Conservation (phyloP, 1,284 basidiomycete species). For the Porodaedalea pini region DNA sequence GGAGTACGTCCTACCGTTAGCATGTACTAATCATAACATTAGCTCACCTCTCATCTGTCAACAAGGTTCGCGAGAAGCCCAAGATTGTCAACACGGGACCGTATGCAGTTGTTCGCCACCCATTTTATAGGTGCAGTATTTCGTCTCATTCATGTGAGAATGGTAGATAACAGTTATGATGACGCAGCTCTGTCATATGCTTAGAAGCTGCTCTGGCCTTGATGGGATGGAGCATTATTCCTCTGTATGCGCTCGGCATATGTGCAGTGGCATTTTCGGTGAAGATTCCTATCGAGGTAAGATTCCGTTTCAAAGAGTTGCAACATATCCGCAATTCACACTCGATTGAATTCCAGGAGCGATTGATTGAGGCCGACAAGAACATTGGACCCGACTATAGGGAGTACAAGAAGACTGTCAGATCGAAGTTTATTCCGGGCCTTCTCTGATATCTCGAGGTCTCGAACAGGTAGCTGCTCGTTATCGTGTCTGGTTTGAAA, state of each 20-base stretch:
- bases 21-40: constrained; percentile 14
- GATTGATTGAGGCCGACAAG: constrained; percentile 30
- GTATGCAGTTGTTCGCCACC: constrained; percentile 34
- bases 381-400: constrained; percentile 31
- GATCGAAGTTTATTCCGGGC: constrained; percentile 32
- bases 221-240: constrained; percentile 37
- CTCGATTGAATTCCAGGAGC: constrained; percentile 26
- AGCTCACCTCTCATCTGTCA: not conserved
- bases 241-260: constrained; percentile 28
- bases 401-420: constrained; percentile 33
- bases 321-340: not conserved
- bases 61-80: constrained; percentile 31
- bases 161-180: not conserved
- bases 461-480: not conserved
- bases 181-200: constrained; percentile 29
- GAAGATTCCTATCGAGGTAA: constrained; percentile 36
- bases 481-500: too few species aligned
- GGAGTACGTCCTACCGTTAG: constrained; percentile 25
- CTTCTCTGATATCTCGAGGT: constrained; percentile 30
- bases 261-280: constrained; percentile 28
- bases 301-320: not conserved
- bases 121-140: constrained; percentile 29
- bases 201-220: constrained; percentile 28
- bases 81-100: constrained; percentile 30
- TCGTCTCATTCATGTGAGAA: not conserved